These are phyloP conservation scores for Hyphodiscus sp. DNA, from an alignment of 2,329 filamentous ascomycete genomes.

Conservation along the genomic window DNA sequence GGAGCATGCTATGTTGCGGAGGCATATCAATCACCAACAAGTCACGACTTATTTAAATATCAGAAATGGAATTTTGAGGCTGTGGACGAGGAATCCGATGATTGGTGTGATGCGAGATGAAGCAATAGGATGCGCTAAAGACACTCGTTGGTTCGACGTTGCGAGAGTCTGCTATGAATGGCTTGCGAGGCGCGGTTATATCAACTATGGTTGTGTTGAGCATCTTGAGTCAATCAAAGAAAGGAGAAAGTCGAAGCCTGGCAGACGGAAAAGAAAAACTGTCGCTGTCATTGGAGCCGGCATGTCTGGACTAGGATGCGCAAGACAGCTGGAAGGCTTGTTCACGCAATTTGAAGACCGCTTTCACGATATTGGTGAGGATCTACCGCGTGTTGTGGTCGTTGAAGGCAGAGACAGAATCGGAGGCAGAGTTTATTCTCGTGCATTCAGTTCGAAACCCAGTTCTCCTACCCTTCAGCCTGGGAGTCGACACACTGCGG, in stretches of 20 bases:
- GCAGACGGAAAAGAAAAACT: constrained; percentile 54
- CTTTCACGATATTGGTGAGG: constrained; percentile 59
- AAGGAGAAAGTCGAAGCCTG: constrained; percentile 30
- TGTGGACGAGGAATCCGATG: constrained; percentile 85
- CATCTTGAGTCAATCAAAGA: constrained; percentile 38
- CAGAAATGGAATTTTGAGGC: constrained; percentile 81
- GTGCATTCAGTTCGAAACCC: constrained; percentile 54
- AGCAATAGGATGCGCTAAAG: constrained; percentile 83
- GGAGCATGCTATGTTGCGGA: constrained; percentile 74
- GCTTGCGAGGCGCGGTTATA: constrained; percentile 84
- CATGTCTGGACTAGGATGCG: constrained; percentile 88
- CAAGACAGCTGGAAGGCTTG: constrained; percentile 81
- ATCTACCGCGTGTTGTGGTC: constrained; percentile 67
- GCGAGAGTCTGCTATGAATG: constrained; percentile 88
- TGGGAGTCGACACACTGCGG: constrained; percentile 68
- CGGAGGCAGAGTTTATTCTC: constrained; percentile 90
- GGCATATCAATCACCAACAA: constrained; percentile 79
- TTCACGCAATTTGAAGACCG: constrained; percentile 71
- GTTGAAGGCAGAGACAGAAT: constrained; percentile 83
- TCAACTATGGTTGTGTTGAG: constrained; percentile 91
- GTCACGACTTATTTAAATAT: constrained; percentile 96
- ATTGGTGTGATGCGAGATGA: constrained; percentile 76
- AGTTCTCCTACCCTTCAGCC: constrained; percentile 46
- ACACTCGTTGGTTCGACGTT: constrained; percentile 80
- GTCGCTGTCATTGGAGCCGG: constrained; percentile 87